Conservation (phyloP, 495 filamentous ascomycete species). For the Lasiosphaeria miniovina region DNA sequence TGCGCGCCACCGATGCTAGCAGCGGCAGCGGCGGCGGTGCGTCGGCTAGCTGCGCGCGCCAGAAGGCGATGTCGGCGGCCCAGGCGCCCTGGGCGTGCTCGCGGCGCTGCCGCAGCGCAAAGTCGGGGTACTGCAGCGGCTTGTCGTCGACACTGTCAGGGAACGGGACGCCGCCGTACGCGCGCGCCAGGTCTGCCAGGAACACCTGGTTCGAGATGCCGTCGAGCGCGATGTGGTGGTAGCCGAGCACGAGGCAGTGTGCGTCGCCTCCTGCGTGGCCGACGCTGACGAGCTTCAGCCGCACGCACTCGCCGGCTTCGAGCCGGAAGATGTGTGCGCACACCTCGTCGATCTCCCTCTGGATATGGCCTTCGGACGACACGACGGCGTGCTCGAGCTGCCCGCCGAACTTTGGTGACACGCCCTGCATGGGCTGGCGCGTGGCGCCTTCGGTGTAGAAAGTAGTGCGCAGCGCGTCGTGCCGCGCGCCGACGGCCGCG, state of each 20-base stretch:
- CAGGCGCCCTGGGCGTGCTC: conserved; percentile 6
- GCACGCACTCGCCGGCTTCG: conserved; percentile 14
- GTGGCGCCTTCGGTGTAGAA: conserved; percentile 17
- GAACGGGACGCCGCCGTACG: conserved; percentile 6
- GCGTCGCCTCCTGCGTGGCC: neutral
- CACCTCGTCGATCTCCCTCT: conserved; percentile 9
- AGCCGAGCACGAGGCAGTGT: conserved; percentile 24
- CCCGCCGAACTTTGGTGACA: conserved; percentile 9
- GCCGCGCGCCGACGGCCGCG: conserved; percentile 26
- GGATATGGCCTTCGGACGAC: neutral
- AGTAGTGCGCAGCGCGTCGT: conserved; percentile 44
- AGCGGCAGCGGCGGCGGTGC: conserved; percentile 36
- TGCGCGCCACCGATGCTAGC: conserved; percentile 14
- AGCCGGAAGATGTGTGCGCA: conserved; percentile 20
- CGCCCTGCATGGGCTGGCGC: conserved; percentile 13
- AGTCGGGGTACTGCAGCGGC: conserved; percentile 6
- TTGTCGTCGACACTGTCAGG: neutral
- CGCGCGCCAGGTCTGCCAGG: conserved; percentile 7
- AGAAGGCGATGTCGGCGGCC: conserved; percentile 24
- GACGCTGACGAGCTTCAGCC: conserved; percentile 16
- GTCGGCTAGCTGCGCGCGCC: conserved; percentile 29
- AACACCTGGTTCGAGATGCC: conserved; percentile 8
- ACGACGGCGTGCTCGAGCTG: conserved; percentile 10
- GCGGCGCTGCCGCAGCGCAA: conserved; percentile 1
- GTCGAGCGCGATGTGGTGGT: conserved; percentile 11